Conservation (phyloP, 139 green algal genomes). For the Closterium sp. region DNA sequence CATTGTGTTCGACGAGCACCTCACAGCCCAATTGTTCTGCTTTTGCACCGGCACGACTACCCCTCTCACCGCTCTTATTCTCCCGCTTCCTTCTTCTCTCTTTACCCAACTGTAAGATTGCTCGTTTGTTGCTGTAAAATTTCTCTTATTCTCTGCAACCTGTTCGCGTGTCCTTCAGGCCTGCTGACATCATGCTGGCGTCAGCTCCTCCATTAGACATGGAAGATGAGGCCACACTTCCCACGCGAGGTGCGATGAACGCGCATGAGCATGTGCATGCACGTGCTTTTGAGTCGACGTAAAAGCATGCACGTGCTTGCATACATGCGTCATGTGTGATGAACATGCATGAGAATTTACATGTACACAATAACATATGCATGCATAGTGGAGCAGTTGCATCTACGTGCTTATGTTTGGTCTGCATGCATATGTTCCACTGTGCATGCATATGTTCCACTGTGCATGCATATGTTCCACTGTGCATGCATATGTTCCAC, state of each 20-base stretch:
- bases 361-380: no score
- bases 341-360: no score
- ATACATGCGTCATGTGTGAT: neutral
- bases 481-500: no score
- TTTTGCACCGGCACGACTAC: no score
- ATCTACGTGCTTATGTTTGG: no score
- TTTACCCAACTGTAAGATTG: neutral
- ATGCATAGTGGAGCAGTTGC: no score
- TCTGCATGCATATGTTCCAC: no score
- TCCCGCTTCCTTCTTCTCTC: neutral
- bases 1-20: neutral
- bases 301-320: neutral
- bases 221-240: neutral
- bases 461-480: no score
- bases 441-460: no score
- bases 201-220: neutral
- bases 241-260: neutral
- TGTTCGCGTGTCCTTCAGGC: neutral
- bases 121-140: neutral
- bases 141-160: neutral
- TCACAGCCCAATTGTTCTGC: neutral
- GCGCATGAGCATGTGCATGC: neutral
- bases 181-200: neutral
- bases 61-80: no score
- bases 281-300: neutral